Base-by-base conservation (phyloP, 1,284 basidiomycete species). In the Rhodotorula sp. region DNA sequence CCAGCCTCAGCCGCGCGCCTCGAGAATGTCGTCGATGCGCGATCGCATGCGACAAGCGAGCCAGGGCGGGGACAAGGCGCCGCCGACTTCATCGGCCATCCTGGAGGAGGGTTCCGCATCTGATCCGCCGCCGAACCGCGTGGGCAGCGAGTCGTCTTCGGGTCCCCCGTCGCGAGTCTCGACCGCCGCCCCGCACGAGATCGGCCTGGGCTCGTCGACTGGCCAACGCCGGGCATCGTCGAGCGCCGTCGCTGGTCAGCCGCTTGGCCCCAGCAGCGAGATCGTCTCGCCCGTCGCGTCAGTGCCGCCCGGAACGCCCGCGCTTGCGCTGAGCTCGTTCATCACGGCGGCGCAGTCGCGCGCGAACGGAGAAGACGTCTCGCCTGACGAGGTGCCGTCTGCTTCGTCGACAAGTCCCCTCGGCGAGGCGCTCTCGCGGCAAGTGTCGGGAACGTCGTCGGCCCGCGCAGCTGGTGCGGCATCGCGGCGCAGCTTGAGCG, bases 1-100 rank as follows among this genome's bases (percentile, higher is more conserved):
- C 82, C 91, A 95, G 77, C 96, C 96, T 0, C 82, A 70, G 44
- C 67, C 70, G 12, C 46, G 80, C 19, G 50, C 48, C 46, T 48
- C 65, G 60, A 45, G 61, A 44, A 49, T 46, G 25, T 55, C 68
- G 45, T 13, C 21, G 17, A 48, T 60, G 23, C 58, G 58, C 21
- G 58, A 46, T 19, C 55, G 55, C 13, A 56, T 56, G 57, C 59
- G 67, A 56, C 46, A 66, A 62, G 53, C 61, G 59, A 25, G 49
- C 54, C 34, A 34, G 34, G 49, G 56, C 52, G 34, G 46, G 27
- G 44, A 58, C 3, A 34, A 34, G 34, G 34, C 34, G 34, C 34
- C 34, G 34, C 34, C 34, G 5, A 5, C 3, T 34, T 34, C 34
- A 34, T 34, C 34, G 17, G 56, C 49, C 13, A 55, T 66, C 23